Percentiles rank a stretch among this genome's conserved stretches.
Conservation (phyloP, 768 basidiomycete species). For the Ephemerocybe angulata region DNA sequence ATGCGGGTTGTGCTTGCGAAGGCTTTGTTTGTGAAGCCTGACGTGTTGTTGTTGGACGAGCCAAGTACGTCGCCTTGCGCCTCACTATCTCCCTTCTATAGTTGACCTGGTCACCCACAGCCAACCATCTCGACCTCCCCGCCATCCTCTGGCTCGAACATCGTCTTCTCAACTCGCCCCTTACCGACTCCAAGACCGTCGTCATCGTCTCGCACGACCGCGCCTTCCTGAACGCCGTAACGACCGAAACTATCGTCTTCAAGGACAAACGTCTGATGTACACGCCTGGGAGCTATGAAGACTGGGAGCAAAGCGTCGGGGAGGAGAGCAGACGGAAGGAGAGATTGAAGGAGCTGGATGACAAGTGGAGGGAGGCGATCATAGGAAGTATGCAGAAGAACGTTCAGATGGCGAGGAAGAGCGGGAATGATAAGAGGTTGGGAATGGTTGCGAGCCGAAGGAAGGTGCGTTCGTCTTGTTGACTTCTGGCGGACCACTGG, state of each 20-base stretch:
- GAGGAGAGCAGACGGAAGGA: conserved; percentile 43
- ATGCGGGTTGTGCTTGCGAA: conserved; percentile 57
- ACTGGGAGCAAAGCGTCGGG: conserved; percentile 43
- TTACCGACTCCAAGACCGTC: conserved; percentile 38
- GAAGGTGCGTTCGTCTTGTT: conserved; percentile 29
- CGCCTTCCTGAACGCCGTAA: conserved; percentile 55
- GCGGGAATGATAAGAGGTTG: conserved; percentile 58
- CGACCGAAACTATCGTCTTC: conserved; percentile 60
- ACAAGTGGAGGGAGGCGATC: conserved; percentile 39
- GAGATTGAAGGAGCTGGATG: conserved; percentile 40
- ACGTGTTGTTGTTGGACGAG: conserved; percentile 60
- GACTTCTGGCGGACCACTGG: not conserved
- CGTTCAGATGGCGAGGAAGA: conserved; percentile 46
- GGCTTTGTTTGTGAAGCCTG: conserved; percentile 52
- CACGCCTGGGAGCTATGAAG: conserved; percentile 54
- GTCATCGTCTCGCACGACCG: conserved; percentile 66
- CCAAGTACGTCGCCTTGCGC: conserved; percentile 28
- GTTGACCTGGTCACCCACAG: conserved; percentile 10
- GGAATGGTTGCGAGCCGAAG: conserved; percentile 52
- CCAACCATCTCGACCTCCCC: conserved; percentile 51
- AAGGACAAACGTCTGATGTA: conserved; percentile 49
- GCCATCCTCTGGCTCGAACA: conserved; percentile 52
- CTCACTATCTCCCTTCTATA: not conserved
- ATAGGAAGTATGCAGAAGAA: conserved; percentile 53
- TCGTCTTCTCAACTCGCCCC: conserved; percentile 39